Conservation (phyloP, 495 filamentous ascomycete species). For the Xylona heveae region DNA sequence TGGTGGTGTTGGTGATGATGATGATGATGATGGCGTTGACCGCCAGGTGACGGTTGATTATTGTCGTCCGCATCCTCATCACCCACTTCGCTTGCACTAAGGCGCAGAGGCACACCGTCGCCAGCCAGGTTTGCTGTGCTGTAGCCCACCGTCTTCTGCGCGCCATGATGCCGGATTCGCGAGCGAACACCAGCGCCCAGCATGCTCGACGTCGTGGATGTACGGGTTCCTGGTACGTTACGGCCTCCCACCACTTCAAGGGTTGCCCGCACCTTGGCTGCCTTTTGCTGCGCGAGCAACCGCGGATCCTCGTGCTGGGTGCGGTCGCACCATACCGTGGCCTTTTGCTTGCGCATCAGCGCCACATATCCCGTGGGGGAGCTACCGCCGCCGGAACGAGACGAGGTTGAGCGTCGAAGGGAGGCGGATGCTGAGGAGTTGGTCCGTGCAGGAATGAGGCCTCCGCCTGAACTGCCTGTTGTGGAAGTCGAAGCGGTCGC, state of each 20-base stretch:
- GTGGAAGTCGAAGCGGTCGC: conserved; percentile 21
- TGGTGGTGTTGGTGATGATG: too few species aligned
- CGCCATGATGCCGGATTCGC: conserved; percentile 66
- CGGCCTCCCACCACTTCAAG: conserved; percentile 46
- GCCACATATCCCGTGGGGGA: conserved; percentile 68
- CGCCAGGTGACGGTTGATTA: conserved; percentile 33
- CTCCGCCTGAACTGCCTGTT: conserved; percentile 8
- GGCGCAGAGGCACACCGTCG: conserved; percentile 68
- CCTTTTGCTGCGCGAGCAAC: conserved; percentile 52
- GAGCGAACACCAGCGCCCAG: conserved; percentile 30
- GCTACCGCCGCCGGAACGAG: conserved; percentile 41
- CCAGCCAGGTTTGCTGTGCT: conserved; percentile 48
- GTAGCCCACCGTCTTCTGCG: conserved; percentile 43
- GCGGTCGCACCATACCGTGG: conserved; percentile 96
- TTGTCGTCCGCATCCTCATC: conserved; percentile 64
- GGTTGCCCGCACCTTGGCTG: conserved; percentile 65
- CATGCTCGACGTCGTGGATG: conserved; percentile 19
- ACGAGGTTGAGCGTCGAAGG: conserved; percentile 53
- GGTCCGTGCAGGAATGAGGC: conserved; percentile 9
- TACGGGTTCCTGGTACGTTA: too few species aligned
- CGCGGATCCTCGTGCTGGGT: conserved; percentile 83
- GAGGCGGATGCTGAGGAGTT: conserved; percentile 25
- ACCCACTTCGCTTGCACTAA: conserved; percentile 87
- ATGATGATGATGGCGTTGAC: conserved; percentile 23
- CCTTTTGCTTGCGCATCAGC: conserved; percentile 84